Base-by-base conservation (phyloP, 2,329 filamentous ascomycete genomes). In the Epichloe hybrida region DNA sequence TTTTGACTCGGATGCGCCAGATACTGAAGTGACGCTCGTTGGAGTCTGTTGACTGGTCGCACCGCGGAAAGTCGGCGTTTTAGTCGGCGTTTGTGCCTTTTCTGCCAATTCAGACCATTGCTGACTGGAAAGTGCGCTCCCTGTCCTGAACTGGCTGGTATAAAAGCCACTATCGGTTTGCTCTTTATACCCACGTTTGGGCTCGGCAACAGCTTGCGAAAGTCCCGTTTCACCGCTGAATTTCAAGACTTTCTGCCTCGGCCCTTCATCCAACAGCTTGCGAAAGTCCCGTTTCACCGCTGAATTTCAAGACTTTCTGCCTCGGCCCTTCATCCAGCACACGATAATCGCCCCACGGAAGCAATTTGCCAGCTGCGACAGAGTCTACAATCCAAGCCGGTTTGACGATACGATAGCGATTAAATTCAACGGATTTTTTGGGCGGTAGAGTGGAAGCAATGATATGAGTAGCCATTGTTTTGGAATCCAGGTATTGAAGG, bases 381-480 rank as follows among this genome's bases (percentile, higher is more conserved):
- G 90, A 96, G 58, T 98, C 91, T 13, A 88, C 83, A 3, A 98
- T 79, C 93, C 93, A 98, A 20, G 88, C 83, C 1, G 93, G 93
- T 66, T 93, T 95, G 48, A 96, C 93, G 38, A 98, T 87, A 44
- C 91, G 81, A 66, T 97, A 96, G 56, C 80, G 81, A 50, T 75
- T 78, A 62, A 95, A 96, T 56, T 98, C 93, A 50, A 91, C 80
- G 31, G 81, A 81, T 67, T 98, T 98, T 96, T 96, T 97, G 0
- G 88, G 90, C 0, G 93, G 93, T 21, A 98, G 72, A 49, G 80
- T 84, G 49, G 88, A 91, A 3, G 91, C 90, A 59, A 98, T 89
- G 57, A 98, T 95, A 64, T 98, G 91, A 1, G 94, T 98, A 0
- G 89, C 91, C 64, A 86, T 84, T 1, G 91, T 97, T 71, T 98